A percentile compares a stretch with the other conserved stretches of the same genome.
These are phyloP conservation scores for Naematelia encephala DNA, from an alignment of 768 basidiomycete genomes.

Conservation along the genomic window DNA sequence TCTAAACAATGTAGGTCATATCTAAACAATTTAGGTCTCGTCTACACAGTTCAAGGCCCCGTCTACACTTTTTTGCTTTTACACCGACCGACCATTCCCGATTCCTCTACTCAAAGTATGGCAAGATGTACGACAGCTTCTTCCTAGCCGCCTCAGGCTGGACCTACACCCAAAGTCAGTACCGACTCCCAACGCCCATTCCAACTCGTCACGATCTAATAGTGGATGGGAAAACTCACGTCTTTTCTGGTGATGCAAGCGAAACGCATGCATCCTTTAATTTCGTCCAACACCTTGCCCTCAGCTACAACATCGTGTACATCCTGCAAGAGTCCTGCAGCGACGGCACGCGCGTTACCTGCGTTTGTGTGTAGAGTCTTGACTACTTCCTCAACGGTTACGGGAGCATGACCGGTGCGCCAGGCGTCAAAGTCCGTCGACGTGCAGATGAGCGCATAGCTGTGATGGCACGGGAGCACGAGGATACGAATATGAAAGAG, in stretches of 20 bases:
- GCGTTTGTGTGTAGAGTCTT: slow-evolving; percentile 84
- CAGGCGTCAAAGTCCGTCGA: slow-evolving; percentile 93
- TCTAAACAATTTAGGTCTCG: not conserved
- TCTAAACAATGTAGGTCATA: not conserved
- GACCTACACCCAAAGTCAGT: slow-evolving; percentile 21
- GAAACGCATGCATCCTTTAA: slow-evolving; percentile 76
- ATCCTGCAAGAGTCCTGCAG: slow-evolving; percentile 50
- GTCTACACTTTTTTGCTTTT: too few species aligned
- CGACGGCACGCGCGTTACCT: slow-evolving; percentile 67
- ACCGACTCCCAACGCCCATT: not conserved
- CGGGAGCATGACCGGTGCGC: slow-evolving; percentile 72
- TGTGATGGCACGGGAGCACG: slow-evolving; percentile 46
- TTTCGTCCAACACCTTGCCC: slow-evolving; percentile 63
- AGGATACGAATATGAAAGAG: too few species aligned
- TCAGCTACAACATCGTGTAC: slow-evolving; percentile 59
- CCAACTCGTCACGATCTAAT: not conserved
- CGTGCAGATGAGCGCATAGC: slow-evolving; percentile 79
- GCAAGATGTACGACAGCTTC: slow-evolving; percentile 73
- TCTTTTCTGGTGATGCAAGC: slow-evolving; percentile 71
- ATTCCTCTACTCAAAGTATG: slow-evolving; percentile 59
- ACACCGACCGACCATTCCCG: too few species aligned
- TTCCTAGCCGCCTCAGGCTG: slow-evolving; percentile 61
- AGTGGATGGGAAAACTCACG: slow-evolving; percentile 23
- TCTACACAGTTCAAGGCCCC: too few species aligned
- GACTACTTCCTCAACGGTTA: slow-evolving; percentile 87